Conservation (phyloP, 2,329 filamentous ascomycete species). For the Hymenoscyphus salicellus region DNA sequence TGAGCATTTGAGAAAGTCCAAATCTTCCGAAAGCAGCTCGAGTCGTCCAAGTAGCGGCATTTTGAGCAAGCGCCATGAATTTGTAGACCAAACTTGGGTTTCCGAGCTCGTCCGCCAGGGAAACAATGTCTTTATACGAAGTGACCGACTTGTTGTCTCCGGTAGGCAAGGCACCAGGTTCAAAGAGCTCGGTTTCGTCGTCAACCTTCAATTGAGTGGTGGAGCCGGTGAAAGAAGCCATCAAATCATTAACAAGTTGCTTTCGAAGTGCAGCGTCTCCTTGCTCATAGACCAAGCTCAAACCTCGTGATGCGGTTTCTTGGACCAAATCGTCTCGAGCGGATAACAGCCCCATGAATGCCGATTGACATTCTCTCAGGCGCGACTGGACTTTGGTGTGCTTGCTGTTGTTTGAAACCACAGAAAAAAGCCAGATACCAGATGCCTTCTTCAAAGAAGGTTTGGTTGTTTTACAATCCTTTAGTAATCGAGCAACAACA, state of each 20-base stretch:
- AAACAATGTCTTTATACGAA: conserved; percentile 97
- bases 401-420: conserved; percentile 87
- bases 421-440: conserved; percentile 89
- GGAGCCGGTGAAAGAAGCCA: conserved; percentile 81
- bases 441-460: conserved; percentile 87
- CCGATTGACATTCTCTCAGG: conserved; percentile 75
- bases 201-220: conserved; percentile 76
- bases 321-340: conserved; percentile 93
- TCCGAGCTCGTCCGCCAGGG: conserved; percentile 89
- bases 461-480: conserved; percentile 78
- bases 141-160: conserved; percentile 86
- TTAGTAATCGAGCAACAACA: conserved; percentile 66
- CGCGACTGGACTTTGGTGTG: conserved; percentile 69
- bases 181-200: conserved; percentile 88
- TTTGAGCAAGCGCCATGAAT: conserved; percentile 95
- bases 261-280: conserved; percentile 78
- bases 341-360: conserved; percentile 82
- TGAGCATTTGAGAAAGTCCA: conserved; percentile 86
- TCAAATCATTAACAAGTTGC: conserved; percentile 80
- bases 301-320: conserved; percentile 86
- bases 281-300: conserved; percentile 91
- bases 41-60: conserved; percentile 97
- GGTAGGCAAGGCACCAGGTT: conserved; percentile 83
- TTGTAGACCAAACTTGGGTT: conserved; percentile 96
- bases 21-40: conserved; percentile 93